A percentile compares a stretch with the other conserved stretches of the same genome.
Conservation (phyloP, 1,284 basidiomycete species). For the Ganoderma boninense region DNA sequence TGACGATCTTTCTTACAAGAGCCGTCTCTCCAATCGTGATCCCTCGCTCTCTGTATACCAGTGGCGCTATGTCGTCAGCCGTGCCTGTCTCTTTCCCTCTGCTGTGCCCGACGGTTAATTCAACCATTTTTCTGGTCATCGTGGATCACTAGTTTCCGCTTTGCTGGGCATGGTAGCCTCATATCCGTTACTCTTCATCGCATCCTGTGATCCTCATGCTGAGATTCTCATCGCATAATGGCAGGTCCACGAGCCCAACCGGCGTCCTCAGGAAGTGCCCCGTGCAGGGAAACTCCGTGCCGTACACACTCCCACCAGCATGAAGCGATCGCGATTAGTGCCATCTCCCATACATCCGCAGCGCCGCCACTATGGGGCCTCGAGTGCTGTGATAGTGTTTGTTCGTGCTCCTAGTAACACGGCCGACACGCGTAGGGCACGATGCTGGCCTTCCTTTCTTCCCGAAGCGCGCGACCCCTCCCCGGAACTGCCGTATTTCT, state of each 20-base stretch:
- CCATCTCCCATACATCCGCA: conserved; percentile 16
- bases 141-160: conserved; percentile 17
- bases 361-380: conserved; percentile 11
- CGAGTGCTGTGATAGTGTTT: conserved; percentile 12
- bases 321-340: conserved; percentile 11
- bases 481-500: conserved; percentile 1
- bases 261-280: background rate
- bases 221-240: conserved; percentile 6
- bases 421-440: conserved; percentile 27
- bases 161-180: conserved; percentile 10
- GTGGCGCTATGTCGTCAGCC: conserved; percentile 14
- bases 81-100: conserved; percentile 9
- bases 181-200: conserved; percentile 15
- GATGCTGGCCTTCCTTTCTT: conserved; percentile 31
- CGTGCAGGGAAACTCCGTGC: background rate
- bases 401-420: conserved; percentile 13
- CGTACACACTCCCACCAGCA: conserved; percentile 11
- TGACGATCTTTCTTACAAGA: conserved; percentile 15
- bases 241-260: background rate
- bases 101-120: conserved; percentile 11
- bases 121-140: conserved; percentile 12
- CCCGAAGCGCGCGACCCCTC: conserved; percentile 10
- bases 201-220: background rate
- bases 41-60: conserved; percentile 8
- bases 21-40: conserved; percentile 9